Evolutionary conservation across 2,329 filamentous ascomycete genomes (phyloP).

Genomic region (Sclerotinia sclerotiorum): DNA sequence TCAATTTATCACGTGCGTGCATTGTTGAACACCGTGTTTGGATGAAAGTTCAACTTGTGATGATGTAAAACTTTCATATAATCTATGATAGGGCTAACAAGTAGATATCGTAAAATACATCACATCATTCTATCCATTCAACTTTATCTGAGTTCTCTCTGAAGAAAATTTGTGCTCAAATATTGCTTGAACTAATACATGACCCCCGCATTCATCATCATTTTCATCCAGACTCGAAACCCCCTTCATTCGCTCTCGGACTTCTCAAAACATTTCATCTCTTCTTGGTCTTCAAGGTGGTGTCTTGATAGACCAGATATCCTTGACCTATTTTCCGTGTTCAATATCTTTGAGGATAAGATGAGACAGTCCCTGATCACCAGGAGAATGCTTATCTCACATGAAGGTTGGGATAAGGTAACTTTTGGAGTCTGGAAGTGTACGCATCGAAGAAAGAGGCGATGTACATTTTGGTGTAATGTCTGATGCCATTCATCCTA

Average conservation of each 20-base stretch:
- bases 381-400: neutral
- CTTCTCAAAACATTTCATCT: neutral
- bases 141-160: neutral
- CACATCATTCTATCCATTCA: neutral
- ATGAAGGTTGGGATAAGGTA: neutral
- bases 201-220: neutral
- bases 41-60: neutral
- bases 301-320: neutral
- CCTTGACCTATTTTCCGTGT: too few species aligned
- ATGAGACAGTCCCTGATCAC: neutral
- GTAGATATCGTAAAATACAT: neutral
- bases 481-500: neutral
- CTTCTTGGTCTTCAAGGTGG: neutral
- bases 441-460: too few species aligned
- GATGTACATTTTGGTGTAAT: neutral
- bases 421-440: neutral
- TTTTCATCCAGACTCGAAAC: neutral
- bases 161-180: neutral
- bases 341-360: neutral
- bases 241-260: neutral
- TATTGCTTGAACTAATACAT: neutral
- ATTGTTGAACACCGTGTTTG: neutral
- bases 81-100: neutral
- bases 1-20: slow-evolving; percentile 3
- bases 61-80: neutral